Percentiles rank a stretch among this genome's conserved stretches.
These are phyloP conservation scores for Iris macrosiphon DNA, from an alignment of 106 monocot genomes.

Conservation along the genomic window DNA sequence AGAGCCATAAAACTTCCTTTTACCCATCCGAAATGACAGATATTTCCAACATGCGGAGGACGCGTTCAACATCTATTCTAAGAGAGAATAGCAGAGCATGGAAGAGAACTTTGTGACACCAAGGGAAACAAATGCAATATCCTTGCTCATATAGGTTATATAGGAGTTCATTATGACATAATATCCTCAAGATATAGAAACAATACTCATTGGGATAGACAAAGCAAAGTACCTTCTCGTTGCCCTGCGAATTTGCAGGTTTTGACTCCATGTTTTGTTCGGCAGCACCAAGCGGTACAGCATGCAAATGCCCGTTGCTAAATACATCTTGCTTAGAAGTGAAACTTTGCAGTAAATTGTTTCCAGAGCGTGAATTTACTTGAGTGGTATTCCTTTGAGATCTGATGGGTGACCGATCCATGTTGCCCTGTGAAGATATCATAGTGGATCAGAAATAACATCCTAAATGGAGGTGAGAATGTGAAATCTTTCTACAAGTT, in stretches of 20 bases:
- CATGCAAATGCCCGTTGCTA: constrained; percentile 24
- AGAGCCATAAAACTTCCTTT: too few relatives aligned
- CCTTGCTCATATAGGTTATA: too few relatives aligned
- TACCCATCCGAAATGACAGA: too few relatives aligned
- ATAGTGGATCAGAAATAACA: too few relatives aligned
- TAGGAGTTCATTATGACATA: too few relatives aligned
- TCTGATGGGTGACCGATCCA: constrained; percentile 22
- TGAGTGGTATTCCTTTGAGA: constrained; percentile 13
- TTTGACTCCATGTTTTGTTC: constrained; percentile 19
- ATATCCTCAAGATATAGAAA: too few relatives aligned
- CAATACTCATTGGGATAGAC: too few relatives aligned
- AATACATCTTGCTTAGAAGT: constrained; percentile 26
- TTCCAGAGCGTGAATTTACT: constrained; percentile 29
- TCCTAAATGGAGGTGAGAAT: neutral
- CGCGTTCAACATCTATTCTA: too few relatives aligned
- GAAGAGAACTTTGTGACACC: too few relatives aligned
- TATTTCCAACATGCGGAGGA: too few relatives aligned
- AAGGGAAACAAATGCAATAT: too few relatives aligned
- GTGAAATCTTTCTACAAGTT: neutral
- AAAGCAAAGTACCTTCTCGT: constrained; percentile 43
- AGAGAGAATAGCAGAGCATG: too few relatives aligned
- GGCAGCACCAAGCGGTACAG: constrained; percentile 7
- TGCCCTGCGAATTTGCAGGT: constrained; percentile 12
- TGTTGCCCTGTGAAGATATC: constrained; percentile 21
- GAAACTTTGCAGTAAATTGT: constrained; percentile 22